Evolutionary conservation across 2,329 filamentous ascomycete species (phyloP), one percentile per base, ranked within the genome.

Genomic region (Aspergillus sp.): DNA sequence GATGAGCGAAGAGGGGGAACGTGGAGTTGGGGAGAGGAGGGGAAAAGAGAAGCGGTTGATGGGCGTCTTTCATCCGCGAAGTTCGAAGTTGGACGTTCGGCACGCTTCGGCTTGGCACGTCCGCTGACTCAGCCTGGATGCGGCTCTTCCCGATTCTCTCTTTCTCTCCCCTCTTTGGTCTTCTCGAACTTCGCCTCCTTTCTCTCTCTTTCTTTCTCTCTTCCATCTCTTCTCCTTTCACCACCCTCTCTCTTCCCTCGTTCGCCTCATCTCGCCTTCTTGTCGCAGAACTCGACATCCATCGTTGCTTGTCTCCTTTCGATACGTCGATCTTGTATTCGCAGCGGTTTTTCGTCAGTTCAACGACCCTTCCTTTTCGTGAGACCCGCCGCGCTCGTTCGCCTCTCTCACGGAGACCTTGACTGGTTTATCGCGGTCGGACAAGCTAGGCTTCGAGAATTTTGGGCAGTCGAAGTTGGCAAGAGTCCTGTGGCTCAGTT

Each of bases 371-470:
- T 62, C 32, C n/a, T 34, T 65, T 66, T 62, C 65, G 65, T 68
- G 67, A 68, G 61, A 66, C 58, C 20, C 7, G 32, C 34, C 34
- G 17, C 25, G n/a, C 47, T 21, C 40, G 14, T 19, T 21, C 40
- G 14, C 40, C 7, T 13, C 19, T 49, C 59, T 70, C 64, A 64
- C 65, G 66, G 69, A 71, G 67, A 69, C 69, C 70, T 72, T 70
- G 59, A 69, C 66, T 71, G 69, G 69, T 71, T 71, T 61, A 65
- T 65, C 59, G 63, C 64, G 66, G 67, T 69, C 67, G 63, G 67
- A 65, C 64, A 68, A 64, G 64, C 63, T 55, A 59, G 58, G 57
- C 59, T 60, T 58, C 58, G 53, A 64, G 68, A 61, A 59, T 54
- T 63, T 65, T 49, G 57, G 62, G 58, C 56, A 57, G 57, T 54